phyloP scores from a whole-genome alignment of 2,329 filamentous ascomycete species.

The Penicillium thymicola region DNA sequence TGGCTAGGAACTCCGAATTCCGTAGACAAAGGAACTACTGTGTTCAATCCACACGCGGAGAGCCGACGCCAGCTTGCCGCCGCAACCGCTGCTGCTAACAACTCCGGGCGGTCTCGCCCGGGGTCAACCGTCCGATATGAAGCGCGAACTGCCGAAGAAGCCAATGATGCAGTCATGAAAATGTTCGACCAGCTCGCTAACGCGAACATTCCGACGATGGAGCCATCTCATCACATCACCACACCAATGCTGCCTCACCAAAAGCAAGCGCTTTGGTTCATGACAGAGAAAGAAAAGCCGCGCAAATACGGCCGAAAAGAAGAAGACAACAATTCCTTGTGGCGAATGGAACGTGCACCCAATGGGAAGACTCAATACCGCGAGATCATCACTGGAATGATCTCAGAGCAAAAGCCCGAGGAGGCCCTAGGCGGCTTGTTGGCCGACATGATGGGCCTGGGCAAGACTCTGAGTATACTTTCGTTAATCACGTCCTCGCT shows the following conservation, averaged over 20 bases:
- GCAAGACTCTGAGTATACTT: conserved; percentile 81
- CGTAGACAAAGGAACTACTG: conserved; percentile 64
- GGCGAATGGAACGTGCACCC: conserved; percentile 61
- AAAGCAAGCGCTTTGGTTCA: conserved; percentile 84
- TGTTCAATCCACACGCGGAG: conserved; percentile 72
- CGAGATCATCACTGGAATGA: conserved; percentile 80
- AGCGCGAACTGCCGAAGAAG: conserved; percentile 74
- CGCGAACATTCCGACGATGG: conserved; percentile 70
- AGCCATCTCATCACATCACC: conserved; percentile 60
- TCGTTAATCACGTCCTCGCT: conserved; percentile 69
- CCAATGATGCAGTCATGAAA: conserved; percentile 75
- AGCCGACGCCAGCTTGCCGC: conserved; percentile 44
- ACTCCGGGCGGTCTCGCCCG: conserved; percentile 19
- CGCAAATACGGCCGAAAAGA: conserved; percentile 58
- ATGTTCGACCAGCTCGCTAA: conserved; percentile 84
- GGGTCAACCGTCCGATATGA: conserved; percentile 34
- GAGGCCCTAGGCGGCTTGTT: conserved; percentile 71
- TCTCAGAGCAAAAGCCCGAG: conserved; percentile 57
- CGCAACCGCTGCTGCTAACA: conserved; percentile 17
- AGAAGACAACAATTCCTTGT: conserved; percentile 68
- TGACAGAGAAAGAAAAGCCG: conserved; percentile 72
- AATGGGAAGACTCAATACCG: conserved; percentile 64
- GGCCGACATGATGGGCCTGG: conserved; percentile 86
- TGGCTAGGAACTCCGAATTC: conserved; percentile 65
- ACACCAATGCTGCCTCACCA: conserved; percentile 78